Conservation (phyloP, 1,139 yeast species). For the Barnettozyma hawaiiensis region DNA sequence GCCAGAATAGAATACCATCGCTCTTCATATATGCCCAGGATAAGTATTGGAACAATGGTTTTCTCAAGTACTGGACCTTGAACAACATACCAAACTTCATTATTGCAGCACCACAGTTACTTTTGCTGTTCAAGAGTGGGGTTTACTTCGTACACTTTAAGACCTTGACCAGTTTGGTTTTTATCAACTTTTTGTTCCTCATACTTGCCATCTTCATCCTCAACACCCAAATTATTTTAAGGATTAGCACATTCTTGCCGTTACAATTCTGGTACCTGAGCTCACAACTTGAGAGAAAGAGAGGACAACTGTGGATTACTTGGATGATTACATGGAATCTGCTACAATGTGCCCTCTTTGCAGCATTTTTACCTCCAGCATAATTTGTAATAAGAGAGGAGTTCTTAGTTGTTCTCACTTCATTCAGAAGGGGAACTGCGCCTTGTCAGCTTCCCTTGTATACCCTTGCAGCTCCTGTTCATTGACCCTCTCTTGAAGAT, state of each 20-base stretch:
- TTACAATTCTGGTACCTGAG: slow-evolving; percentile 69
- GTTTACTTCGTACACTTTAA: slow-evolving; percentile 26
- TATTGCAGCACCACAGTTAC: slow-evolving; percentile 66
- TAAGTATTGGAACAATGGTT: slow-evolving; percentile 82
- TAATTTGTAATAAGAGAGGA: no score
- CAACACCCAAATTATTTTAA: slow-evolving; percentile 81
- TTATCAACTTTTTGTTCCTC: slow-evolving; percentile 39
- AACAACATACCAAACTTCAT: slow-evolving; percentile 79
- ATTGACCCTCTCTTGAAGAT: slow-evolving; percentile 43
- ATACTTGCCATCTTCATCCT: slow-evolving; percentile 48
- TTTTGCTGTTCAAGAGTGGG: slow-evolving; percentile 32
- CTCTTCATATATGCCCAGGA: slow-evolving; percentile 71
- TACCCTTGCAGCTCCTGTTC: slow-evolving; percentile 48
- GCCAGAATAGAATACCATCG: slow-evolving; percentile 49
- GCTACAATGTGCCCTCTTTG: slow-evolving; percentile 55
- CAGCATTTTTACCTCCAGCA: slow-evolving; percentile 73
- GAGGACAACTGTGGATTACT: slow-evolving; percentile 30
- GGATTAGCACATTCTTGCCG: slow-evolving; percentile 76
- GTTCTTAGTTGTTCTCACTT: no score
- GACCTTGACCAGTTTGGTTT: slow-evolving; percentile 22
- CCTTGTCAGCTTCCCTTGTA: slow-evolving; percentile 20
- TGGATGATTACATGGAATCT: slow-evolving; percentile 52
- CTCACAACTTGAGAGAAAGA: slow-evolving; percentile 26
- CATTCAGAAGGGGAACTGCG: slow-evolving; percentile 4
- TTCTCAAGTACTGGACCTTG: slow-evolving; percentile 73